Conservation (phyloP, 2,329 filamentous ascomycete genomes). For the Seiridium unicorne region DNA sequence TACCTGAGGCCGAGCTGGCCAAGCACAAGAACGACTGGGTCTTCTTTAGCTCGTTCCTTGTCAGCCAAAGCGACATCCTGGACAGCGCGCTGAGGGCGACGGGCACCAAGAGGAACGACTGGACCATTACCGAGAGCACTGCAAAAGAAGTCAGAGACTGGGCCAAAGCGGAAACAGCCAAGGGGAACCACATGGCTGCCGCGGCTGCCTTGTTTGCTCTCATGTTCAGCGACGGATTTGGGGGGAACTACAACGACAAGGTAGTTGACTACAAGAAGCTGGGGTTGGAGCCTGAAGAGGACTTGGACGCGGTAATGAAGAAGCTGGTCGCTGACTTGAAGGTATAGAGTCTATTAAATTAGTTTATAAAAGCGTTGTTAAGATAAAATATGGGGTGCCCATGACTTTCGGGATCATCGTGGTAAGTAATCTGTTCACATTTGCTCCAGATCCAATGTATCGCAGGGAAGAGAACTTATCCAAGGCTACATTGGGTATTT, state of each 20-base stretch:
- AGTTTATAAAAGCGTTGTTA: too few species aligned
- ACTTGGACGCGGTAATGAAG: not conserved
- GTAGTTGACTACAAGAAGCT: slow-evolving; percentile 23
- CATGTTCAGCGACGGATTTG: slow-evolving; percentile 27
- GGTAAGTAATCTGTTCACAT: too few species aligned
- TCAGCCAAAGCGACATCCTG: slow-evolving; percentile 33
- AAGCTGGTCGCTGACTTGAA: not conserved
- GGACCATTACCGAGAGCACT: slow-evolving; percentile 22
- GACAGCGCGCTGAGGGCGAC: slow-evolving; percentile 30
- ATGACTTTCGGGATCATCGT: too few species aligned
- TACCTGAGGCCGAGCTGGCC: slow-evolving; percentile 28
- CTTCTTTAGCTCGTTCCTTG: slow-evolving; percentile 31
- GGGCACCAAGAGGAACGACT: slow-evolving; percentile 24
- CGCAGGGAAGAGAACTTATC: too few species aligned
- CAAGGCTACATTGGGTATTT: too few species aligned
- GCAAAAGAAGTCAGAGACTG: slow-evolving; percentile 15
- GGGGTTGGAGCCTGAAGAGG: slow-evolving; percentile 16
- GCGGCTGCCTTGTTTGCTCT: slow-evolving; percentile 21
- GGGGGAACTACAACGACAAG: slow-evolving; percentile 30
- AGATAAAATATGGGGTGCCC: too few species aligned
- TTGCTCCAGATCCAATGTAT: too few species aligned
- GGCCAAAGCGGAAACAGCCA: slow-evolving; percentile 11
- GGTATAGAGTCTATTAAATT: not conserved
- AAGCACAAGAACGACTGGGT: slow-evolving; percentile 28
- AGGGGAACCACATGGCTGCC: slow-evolving; percentile 13